Conservation (phyloP, 306 rosid species). For the Trifolium subterraneum region DNA sequence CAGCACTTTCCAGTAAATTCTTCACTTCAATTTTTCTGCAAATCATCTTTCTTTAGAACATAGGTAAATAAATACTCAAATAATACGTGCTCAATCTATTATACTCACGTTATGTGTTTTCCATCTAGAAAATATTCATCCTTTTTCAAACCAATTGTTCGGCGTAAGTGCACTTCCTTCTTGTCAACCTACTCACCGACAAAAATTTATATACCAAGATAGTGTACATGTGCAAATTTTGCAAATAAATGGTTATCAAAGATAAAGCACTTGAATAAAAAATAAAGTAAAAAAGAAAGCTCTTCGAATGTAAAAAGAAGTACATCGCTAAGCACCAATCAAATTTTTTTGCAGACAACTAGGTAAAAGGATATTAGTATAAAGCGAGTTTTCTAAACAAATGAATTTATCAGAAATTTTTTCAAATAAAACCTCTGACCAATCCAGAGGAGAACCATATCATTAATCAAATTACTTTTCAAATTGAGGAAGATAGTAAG, state of each 20-base stretch:
- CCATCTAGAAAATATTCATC: constrained; percentile 95
- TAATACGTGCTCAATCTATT: constrained; percentile 21
- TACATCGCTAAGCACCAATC: background rate
- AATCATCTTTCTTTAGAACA: constrained; percentile 23
- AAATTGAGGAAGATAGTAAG: background rate
- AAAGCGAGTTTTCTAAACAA: background rate
- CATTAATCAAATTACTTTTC: constrained; percentile 22
- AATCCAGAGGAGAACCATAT: background rate
- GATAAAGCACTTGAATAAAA: constrained; percentile 13
- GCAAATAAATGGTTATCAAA: constrained; percentile 14
- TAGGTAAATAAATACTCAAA: constrained; percentile 7
- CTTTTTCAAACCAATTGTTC: constrained; percentile 86
- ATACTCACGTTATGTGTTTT: constrained; percentile 93
- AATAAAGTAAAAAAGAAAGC: constrained; percentile 11
- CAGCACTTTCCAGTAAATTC: constrained; percentile 99
- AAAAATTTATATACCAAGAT: constrained; percentile 30
- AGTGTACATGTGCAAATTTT: constrained; percentile 8
- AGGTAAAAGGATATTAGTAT: constrained; percentile 3
- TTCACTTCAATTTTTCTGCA: constrained; percentile 94
- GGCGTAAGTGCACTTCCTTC: constrained; percentile 95
- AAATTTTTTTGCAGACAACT: constrained; percentile 4
- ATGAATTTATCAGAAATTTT: background rate
- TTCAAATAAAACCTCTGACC: constrained; percentile 16
- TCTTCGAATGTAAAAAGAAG: background rate
- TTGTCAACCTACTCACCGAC: constrained; percentile 77